These are phyloP conservation scores for Thelonectria discophora DNA, from an alignment of 2,329 filamentous ascomycete genomes.

Conservation along the genomic window DNA sequence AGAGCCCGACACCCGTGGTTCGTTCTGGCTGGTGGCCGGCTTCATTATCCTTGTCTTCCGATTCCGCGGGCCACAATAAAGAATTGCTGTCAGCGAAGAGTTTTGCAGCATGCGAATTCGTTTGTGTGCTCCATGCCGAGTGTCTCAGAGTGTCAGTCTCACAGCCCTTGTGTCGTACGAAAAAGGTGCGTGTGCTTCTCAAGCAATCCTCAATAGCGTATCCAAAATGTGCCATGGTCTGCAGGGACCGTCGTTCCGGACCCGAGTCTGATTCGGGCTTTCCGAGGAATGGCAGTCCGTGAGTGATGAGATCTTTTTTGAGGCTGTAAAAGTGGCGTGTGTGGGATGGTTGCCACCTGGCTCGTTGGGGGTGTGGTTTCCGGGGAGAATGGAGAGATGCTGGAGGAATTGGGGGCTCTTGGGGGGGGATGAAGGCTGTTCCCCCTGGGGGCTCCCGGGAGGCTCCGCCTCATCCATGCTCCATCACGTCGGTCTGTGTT, in stretches of 20 bases:
- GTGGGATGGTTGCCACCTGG: slow-evolving; percentile 11
- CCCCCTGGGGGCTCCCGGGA: slow-evolving; percentile 19
- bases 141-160: slow-evolving; percentile 1
- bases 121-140: too few species aligned
- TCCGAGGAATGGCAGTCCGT: slow-evolving; percentile 26
- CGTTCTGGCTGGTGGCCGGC: slow-evolving; percentile 5
- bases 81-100: background rate
- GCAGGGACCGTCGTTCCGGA: slow-evolving; percentile 31
- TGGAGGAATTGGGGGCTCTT: slow-evolving; percentile 1
- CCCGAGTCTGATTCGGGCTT: slow-evolving; percentile 34
- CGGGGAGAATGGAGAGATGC: slow-evolving; percentile 9
- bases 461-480: slow-evolving; percentile 16
- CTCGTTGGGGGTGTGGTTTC: slow-evolving; percentile 14
- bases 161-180: background rate
- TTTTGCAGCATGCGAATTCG: slow-evolving; percentile 1
- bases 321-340: slow-evolving; percentile 11
- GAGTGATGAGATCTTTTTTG: slow-evolving; percentile 9
- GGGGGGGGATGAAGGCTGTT: slow-evolving; percentile 13
- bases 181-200: background rate
- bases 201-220: background rate
- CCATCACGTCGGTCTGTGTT: slow-evolving; percentile 8
- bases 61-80: background rate
- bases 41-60: slow-evolving; percentile 16
- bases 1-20: slow-evolving; percentile 24
- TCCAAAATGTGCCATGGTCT: slow-evolving; percentile 3